Percentiles rank a stretch among this genome's conserved stretches.
Conservation (phyloP, 2,329 filamentous ascomycete genomes). For the Metarhizium rileyi region DNA sequence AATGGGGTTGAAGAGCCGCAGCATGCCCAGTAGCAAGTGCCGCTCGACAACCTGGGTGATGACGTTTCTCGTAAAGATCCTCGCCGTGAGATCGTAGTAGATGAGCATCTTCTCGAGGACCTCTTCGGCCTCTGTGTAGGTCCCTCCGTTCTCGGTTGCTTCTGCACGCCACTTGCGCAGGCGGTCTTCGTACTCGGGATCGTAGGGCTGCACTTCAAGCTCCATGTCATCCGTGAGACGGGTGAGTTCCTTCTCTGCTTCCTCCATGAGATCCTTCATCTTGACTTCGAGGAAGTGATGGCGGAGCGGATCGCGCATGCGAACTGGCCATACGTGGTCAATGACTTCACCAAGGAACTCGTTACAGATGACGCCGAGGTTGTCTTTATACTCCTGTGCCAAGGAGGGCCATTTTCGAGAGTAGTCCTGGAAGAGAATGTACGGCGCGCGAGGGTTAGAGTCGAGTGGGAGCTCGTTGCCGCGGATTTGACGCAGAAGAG, state of each 20-base stretch:
- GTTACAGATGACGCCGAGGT: constrained; percentile 43
- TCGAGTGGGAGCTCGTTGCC: constrained; percentile 44
- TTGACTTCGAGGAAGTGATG: constrained; percentile 38
- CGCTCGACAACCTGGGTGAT: constrained; percentile 44
- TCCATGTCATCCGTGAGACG: constrained; percentile 40
- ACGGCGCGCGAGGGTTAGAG: constrained; percentile 41
- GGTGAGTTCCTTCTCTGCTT: constrained; percentile 35
- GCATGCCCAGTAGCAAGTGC: constrained; percentile 41
- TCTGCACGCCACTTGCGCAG: constrained; percentile 36
- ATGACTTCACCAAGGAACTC: constrained; percentile 43
- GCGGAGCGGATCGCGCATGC: constrained; percentile 41
- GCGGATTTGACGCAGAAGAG: constrained; percentile 38
- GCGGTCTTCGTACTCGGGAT: constrained; percentile 43
- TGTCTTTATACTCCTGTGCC: constrained; percentile 44
- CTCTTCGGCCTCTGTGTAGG: constrained; percentile 41
- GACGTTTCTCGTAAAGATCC: constrained; percentile 42
- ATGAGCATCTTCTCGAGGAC: constrained; percentile 47
- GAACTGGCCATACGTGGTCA: constrained; percentile 38
- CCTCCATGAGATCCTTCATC: constrained; percentile 36
- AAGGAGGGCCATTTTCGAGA: constrained; percentile 42
- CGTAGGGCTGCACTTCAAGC: constrained; percentile 43
- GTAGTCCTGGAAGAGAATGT: constrained; percentile 45
- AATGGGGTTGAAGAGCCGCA: constrained; percentile 42
- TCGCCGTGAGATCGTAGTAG: constrained; percentile 42
- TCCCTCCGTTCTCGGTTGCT: constrained; percentile 31